Evolutionary conservation across 805 yeast species (phyloP).

Genomic region (Ogataea trehalophila): DNA sequence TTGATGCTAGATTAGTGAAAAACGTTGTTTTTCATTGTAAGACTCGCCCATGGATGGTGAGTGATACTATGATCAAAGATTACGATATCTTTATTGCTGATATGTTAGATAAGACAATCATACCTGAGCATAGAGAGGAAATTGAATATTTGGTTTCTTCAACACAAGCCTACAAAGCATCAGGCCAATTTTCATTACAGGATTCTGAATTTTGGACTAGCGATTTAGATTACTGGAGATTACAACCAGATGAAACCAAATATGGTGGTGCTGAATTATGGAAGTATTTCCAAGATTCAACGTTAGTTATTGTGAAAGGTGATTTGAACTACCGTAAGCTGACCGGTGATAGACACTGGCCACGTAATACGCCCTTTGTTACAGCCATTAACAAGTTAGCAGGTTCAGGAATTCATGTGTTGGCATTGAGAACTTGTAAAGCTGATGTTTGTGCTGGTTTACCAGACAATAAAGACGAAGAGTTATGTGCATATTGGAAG

Average conservation of each 20-base stretch:
- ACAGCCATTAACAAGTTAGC: slow-evolving; percentile 69
- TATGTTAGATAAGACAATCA: slow-evolving; percentile 46
- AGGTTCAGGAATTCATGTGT: slow-evolving; percentile 52
- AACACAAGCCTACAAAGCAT: slow-evolving; percentile 37
- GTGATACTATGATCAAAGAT: slow-evolving; percentile 89
- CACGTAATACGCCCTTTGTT: slow-evolving; percentile 67
- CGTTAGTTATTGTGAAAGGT: slow-evolving; percentile 83
- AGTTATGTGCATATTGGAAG: slow-evolving; percentile 54
- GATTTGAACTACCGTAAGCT: slow-evolving; percentile 93
- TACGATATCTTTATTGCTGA: slow-evolving; percentile 54
- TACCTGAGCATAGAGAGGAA: slow-evolving; percentile 44
- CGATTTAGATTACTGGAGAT: slow-evolving; percentile 67
- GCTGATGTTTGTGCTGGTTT: slow-evolving; percentile 94
- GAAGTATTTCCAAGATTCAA: slow-evolving; percentile 55
- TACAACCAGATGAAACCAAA: slow-evolving; percentile 45
- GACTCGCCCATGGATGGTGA: slow-evolving; percentile 94
- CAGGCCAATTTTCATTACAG: slow-evolving; percentile 45
- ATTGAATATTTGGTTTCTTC: slow-evolving; percentile 44
- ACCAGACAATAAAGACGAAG: slow-evolving; percentile 64
- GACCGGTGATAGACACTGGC: slow-evolving; percentile 90
- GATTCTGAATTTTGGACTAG: slow-evolving; percentile 86
- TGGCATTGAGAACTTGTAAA: slow-evolving; percentile 87
- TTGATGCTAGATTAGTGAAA: slow-evolving; percentile 64
- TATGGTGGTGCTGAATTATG: slow-evolving; percentile 61
- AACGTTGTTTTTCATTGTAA: slow-evolving; percentile 81